phyloP scores from a whole-genome alignment of 2,329 filamentous ascomycete genomes.

The Hypoxylon sp. region DNA sequence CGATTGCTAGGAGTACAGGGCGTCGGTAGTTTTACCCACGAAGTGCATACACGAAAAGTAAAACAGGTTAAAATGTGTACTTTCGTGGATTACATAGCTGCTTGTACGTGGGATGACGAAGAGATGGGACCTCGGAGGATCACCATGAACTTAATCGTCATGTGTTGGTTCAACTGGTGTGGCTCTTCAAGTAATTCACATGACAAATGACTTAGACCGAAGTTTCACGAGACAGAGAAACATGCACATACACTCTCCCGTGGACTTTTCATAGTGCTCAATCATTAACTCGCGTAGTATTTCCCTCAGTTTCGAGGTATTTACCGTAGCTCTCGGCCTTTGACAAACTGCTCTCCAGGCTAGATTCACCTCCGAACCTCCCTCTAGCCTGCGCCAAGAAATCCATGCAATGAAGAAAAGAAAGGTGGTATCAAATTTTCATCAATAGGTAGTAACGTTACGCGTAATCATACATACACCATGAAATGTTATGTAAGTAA shows the following conservation, averaged over 20 bases:
- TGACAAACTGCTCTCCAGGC: conserved; percentile 18
- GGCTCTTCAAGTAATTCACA: conserved; percentile 22
- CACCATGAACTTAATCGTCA: conserved; percentile 15
- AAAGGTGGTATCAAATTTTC: conserved; percentile 37
- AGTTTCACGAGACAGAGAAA: conserved; percentile 27
- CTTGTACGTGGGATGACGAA: conserved; percentile 22
- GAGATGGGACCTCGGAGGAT: conserved; percentile 1
- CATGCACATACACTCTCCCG: conserved; percentile 1
- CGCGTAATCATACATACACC: conserved; percentile 20
- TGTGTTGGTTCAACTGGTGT: conserved; percentile 17
- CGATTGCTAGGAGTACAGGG: conserved; percentile 14
- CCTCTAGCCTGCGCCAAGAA: background rate
- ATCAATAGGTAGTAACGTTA: conserved; percentile 10
- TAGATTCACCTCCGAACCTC: background rate
- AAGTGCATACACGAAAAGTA: conserved; percentile 1
- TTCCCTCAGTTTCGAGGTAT: background rate
- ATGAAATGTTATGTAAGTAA: conserved; percentile 11
- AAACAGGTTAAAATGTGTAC: conserved; percentile 9
- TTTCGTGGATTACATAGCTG: background rate
- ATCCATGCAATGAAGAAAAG: conserved; percentile 16
- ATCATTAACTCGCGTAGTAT: conserved; percentile 10
- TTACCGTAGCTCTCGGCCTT: background rate
- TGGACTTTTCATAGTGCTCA: background rate
- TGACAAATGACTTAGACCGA: conserved; percentile 15
- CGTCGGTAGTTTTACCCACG: conserved; percentile 11